These are phyloP conservation scores for Russula lepida DNA, from an alignment of 768 basidiomycete species.

Conservation along the genomic window DNA sequence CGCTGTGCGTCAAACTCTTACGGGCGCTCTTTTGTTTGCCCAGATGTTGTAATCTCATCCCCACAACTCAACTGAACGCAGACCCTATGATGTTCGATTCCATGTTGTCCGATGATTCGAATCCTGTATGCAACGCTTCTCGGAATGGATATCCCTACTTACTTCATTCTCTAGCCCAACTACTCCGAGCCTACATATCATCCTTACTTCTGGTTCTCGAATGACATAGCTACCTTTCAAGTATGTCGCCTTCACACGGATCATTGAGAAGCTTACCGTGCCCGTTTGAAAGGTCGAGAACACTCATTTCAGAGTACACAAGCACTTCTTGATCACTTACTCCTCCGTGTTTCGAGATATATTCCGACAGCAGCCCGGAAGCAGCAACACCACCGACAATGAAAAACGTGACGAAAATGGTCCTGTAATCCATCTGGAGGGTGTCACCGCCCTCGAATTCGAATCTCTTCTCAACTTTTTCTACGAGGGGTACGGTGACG, in stretches of 20 bases:
- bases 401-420: not conserved
- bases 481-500: not conserved
- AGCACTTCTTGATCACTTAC: not conserved
- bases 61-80: not conserved
- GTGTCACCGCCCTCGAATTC: not conserved
- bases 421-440: not conserved
- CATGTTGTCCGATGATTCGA: not conserved
- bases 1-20: not conserved
- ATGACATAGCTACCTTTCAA: not conserved
- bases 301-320: not conserved
- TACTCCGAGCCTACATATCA: not conserved
- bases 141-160: not conserved
- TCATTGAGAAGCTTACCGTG: not conserved
- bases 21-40: not conserved
- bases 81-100: not conserved
- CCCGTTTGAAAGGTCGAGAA: not conserved
- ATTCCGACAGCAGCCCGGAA: not conserved
- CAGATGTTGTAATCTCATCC: not conserved
- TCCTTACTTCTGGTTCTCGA: not conserved
- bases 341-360: not conserved
- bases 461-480: not conserved
- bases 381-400: not conserved
- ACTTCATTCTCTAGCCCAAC: not conserved
- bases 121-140: not conserved
- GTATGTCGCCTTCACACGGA: not conserved